Conservation (phyloP, 352 stramenopile species). For the Phytophthora foliorum region DNA sequence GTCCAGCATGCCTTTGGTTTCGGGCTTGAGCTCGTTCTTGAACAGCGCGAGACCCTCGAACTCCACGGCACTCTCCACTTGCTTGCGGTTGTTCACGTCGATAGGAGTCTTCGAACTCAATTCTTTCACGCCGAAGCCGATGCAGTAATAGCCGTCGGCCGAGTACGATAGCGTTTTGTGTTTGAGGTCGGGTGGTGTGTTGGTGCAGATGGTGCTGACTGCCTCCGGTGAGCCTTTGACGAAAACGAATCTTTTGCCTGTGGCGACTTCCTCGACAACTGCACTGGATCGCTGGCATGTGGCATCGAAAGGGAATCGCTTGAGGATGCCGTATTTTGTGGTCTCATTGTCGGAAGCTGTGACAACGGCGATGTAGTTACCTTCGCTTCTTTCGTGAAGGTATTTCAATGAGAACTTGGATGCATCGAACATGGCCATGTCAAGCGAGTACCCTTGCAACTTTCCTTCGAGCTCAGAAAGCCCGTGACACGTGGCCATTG, state of each 20-base stretch:
- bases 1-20: constrained; percentile 69
- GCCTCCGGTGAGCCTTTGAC: constrained; percentile 70
- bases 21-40: constrained; percentile 84
- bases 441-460: constrained; percentile 58
- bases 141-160: constrained; percentile 75
- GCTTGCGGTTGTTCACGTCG: constrained; percentile 34
- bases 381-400: constrained; percentile 32
- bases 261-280: constrained; percentile 49
- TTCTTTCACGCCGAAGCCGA: constrained; percentile 50
- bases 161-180: constrained; percentile 52
- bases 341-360: constrained; percentile 3
- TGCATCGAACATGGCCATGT: constrained; percentile 62
- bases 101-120: constrained; percentile 18
- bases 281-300: constrained; percentile 57
- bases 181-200: constrained; percentile 63
- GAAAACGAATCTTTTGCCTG: constrained; percentile 46
- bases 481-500: constrained; percentile 61
- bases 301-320: constrained; percentile 63
- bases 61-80: constrained; percentile 65
- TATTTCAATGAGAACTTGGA: constrained; percentile 38
- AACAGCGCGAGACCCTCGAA: constrained; percentile 87
- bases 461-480: constrained; percentile 44
- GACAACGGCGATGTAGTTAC: constrained; percentile 37
- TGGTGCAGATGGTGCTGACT: constrained; percentile 35
- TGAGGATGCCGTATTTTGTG: constrained; percentile 47